phyloP scores from a whole-genome alignment of 257 asterid species.

The Solanum dulcamara region DNA sequence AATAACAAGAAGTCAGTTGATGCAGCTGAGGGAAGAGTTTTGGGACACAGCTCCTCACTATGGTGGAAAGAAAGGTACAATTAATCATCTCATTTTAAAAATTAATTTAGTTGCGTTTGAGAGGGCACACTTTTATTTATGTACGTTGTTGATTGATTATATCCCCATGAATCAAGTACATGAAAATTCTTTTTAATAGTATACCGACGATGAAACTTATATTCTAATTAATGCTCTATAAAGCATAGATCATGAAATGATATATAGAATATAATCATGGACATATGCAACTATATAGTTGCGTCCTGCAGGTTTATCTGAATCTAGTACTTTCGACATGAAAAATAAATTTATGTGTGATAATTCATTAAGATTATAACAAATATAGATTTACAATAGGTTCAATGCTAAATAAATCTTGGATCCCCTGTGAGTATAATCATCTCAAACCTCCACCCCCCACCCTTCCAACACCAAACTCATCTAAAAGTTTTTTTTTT shows the following conservation, averaged over 20 bases:
- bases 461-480: background rate
- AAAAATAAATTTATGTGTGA: background rate
- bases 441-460: background rate
- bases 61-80: slow-evolving; percentile 65
- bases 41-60: slow-evolving; percentile 94
- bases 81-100: background rate
- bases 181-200: background rate
- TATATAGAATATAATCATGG: too few relatives aligned
- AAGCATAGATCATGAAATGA: background rate
- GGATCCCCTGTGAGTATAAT: background rate
- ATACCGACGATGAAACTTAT: background rate
- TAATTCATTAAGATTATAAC: background rate
- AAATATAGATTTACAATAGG: background rate
- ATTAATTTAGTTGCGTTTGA: background rate
- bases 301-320: too few relatives aligned
- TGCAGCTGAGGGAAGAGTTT: slow-evolving; percentile 71
- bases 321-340: background rate
- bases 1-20: slow-evolving; percentile 66
- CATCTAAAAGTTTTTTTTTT: background rate
- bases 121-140: background rate
- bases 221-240: background rate
- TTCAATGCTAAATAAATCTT: background rate
- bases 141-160: background rate
- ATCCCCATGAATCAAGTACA: background rate
- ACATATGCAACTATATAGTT: too few relatives aligned